Percentiles rank a stretch among this genome's conserved stretches.
Conservation (phyloP, 768 basidiomycete species). For the Lepiota venenata region DNA sequence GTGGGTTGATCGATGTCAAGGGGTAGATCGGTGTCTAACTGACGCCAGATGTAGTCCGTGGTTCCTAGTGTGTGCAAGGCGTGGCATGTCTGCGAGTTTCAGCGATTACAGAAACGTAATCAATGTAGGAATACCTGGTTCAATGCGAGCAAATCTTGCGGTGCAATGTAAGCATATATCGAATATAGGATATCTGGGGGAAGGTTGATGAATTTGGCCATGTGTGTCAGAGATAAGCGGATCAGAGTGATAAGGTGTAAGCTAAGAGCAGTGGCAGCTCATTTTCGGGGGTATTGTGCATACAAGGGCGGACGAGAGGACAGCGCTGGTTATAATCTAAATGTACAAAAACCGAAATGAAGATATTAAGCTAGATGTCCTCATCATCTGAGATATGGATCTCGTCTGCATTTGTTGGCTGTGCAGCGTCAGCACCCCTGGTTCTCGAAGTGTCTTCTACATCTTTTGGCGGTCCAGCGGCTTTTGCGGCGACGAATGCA, state of each 20-base stretch:
- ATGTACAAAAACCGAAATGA: too few relatives aligned
- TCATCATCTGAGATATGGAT: constrained; percentile 89
- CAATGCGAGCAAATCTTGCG: constrained; percentile 40
- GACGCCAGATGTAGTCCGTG: constrained; percentile 52
- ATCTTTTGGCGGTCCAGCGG: constrained; percentile 36
- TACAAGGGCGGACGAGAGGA: too few relatives aligned
- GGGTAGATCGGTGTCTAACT: constrained; percentile 41
- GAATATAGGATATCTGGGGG: constrained; percentile 10
- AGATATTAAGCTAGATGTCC: constrained; percentile 38
- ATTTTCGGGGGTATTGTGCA: too few relatives aligned
- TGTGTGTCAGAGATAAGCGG: neutral
- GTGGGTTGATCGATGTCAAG: constrained; percentile 33
- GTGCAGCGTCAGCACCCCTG: constrained; percentile 26
- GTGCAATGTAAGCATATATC: constrained; percentile 9
- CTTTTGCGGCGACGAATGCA: constrained; percentile 77
- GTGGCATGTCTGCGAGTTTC: constrained; percentile 51
- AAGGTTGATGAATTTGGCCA: constrained; percentile 3
- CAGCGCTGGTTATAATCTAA: too few relatives aligned
- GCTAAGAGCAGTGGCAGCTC: too few relatives aligned
- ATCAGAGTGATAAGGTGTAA: too few relatives aligned
- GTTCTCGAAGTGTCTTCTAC: constrained; percentile 33
- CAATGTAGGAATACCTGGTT: constrained; percentile 37
- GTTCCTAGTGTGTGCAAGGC: constrained; percentile 44
- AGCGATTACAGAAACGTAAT: constrained; percentile 1
- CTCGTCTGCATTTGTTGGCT: constrained; percentile 66